These are phyloP conservation scores for Chaetomium globosum DNA, from an alignment of 2,329 filamentous ascomycete genomes.

Conservation along the genomic window DNA sequence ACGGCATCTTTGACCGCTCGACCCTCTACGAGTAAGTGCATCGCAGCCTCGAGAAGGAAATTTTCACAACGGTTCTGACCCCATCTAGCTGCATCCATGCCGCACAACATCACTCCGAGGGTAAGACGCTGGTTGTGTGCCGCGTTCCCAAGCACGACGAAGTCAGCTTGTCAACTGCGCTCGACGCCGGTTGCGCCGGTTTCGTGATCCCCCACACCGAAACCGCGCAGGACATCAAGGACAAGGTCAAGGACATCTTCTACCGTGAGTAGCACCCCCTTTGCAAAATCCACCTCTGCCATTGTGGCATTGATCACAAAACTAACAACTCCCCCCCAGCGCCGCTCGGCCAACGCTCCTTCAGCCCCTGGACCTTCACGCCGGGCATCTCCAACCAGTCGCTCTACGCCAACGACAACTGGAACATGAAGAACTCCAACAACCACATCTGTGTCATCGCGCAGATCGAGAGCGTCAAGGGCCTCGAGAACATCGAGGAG, in stretches of 20 bases:
- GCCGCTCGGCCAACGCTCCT: conserved; percentile 16
- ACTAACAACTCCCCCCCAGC: neutral
- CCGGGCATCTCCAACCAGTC: conserved; percentile 33
- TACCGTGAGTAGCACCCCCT: conserved; percentile 28
- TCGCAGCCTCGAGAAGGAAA: neutral
- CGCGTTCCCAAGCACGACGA: conserved; percentile 35
- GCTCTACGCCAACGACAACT: conserved; percentile 32
- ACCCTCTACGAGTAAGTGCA: conserved; percentile 18
- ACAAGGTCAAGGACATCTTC: conserved; percentile 28
- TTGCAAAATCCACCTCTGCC: neutral
- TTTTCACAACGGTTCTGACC: neutral
- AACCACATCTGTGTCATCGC: conserved; percentile 34
- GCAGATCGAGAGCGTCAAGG: conserved; percentile 37
- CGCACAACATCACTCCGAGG: conserved; percentile 36
- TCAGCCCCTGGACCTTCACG: conserved; percentile 31
- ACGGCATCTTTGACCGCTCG: conserved; percentile 21
- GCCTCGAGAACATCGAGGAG: conserved; percentile 35
- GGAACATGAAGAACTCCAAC: conserved; percentile 36
- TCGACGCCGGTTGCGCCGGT: conserved; percentile 34
- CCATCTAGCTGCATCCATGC: conserved; percentile 15
- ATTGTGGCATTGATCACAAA: too few relatives aligned
- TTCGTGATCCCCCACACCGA: conserved; percentile 36
- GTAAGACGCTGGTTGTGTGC: conserved; percentile 33
- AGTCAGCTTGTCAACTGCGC: conserved; percentile 30
- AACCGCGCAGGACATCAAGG: conserved; percentile 32